These are phyloP conservation scores for Globisporangium rhizosaccharum DNA, from an alignment of 352 stramenopile genomes.

Conservation along the genomic window DNA sequence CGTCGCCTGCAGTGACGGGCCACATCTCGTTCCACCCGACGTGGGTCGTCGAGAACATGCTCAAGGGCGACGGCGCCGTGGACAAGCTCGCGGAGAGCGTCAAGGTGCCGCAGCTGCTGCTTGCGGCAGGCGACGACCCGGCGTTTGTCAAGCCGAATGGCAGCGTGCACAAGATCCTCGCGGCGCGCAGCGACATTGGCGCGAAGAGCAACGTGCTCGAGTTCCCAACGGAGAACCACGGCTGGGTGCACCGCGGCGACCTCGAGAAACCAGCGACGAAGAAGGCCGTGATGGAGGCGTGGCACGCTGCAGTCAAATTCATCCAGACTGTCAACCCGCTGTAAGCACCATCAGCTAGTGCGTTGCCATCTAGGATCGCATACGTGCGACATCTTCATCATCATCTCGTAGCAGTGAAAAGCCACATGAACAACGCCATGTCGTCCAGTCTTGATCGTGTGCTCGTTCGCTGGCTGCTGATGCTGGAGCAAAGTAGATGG, in stretches of 20 bases:
- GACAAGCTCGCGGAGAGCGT: conserved; percentile 67
- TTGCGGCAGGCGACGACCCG: conserved; percentile 64
- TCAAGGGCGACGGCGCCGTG: conserved; percentile 60
- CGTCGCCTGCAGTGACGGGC: conserved; percentile 38
- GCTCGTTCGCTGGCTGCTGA: too few relatives aligned
- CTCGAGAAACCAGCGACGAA: conserved; percentile 61
- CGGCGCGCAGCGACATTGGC: conserved; percentile 39
- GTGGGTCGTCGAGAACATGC: conserved; percentile 72
- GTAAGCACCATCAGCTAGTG: conserved; percentile 13
- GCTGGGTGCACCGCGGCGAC: conserved; percentile 83
- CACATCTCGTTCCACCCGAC: conserved; percentile 83
- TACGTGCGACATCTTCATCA: too few relatives aligned
- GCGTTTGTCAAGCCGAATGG: conserved; percentile 60
- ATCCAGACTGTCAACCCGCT: conserved; percentile 45
- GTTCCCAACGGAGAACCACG: conserved; percentile 71
- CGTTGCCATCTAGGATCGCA: too few relatives aligned
- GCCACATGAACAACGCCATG: too few relatives aligned
- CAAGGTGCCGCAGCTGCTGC: conserved; percentile 69
- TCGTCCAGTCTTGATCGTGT: too few relatives aligned
- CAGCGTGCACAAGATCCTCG: conserved; percentile 72
- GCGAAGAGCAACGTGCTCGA: conserved; percentile 53
- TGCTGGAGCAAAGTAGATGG: too few relatives aligned
- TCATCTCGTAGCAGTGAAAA: too few relatives aligned
- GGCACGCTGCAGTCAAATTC: conserved; percentile 55
- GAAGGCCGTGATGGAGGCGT: conserved; percentile 53